Base-by-base conservation (phyloP, 768 basidiomycete genomes). In the Amyloporia xantha region DNA sequence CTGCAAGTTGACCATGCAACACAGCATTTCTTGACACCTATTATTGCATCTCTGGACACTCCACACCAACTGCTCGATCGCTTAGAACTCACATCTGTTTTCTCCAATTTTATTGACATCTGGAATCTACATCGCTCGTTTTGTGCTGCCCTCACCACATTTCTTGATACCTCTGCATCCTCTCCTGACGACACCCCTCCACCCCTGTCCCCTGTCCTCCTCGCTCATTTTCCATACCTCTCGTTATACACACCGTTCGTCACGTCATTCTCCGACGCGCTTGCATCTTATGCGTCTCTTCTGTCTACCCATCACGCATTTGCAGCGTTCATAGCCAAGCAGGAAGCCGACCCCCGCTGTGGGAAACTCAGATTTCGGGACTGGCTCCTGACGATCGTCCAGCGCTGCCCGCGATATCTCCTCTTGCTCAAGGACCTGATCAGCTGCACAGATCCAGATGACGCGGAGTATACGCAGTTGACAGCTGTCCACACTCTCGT, bases 21-120 rank as follows among this genome's bases (percentile, higher is more conserved):
- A 19, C 57, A 92, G 89, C 83, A 90, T 62, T 93, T 93, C 59
- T 73, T 93, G 25, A 77, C 77, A 9, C 91, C 90, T 2, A 81
- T 93, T 50, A 81, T 92, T 54, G 70, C 71, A 17, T 84, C 91
- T 4, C 68, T 91, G 54, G 85, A 88, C 53, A 80, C 78, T 2
- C 57, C 79, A 3, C 71, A 77, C 21, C 83, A 87, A 2, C 65
- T 92, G n/a, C 72, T 92, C 43, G 73, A 81, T 50, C 79, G 86
- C 49, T 65, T 76, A 2, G 76, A 81, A 39, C 75, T 92, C 49
- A 86, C 82, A 1, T 74, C 81, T 11, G 71, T 91, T 28, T 93
- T 93, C 65, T 86, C 85, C 53, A 91, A 91, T 64, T 91, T 92
- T 54, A 83, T 91, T 60, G 90, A 92, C 65, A 91, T 93, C 27